These are phyloP conservation scores for Picea abies DNA, from an alignment of 83 land plant species.

Conservation along the genomic window DNA sequence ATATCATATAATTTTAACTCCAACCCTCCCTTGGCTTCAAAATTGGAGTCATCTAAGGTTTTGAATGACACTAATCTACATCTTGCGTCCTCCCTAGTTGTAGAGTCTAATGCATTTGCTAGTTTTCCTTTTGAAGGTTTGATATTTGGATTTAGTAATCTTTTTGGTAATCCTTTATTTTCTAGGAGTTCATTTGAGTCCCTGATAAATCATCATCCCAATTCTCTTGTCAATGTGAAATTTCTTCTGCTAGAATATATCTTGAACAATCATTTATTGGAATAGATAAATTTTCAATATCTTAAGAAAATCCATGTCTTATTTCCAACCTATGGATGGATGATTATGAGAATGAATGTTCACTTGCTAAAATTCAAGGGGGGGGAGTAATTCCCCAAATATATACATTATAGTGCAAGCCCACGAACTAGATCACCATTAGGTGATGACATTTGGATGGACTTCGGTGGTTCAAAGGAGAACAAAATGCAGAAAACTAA, in stretches of 20 bases:
- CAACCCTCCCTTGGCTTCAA: not conserved
- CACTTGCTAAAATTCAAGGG: not conserved
- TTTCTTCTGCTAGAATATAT: not conserved
- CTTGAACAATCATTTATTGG: not conserved
- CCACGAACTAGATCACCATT: not conserved
- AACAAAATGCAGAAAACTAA: not conserved
- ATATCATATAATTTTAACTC: slow-evolving; percentile 1
- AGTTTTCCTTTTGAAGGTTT: too few species aligned
- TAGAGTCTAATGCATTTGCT: too few species aligned
- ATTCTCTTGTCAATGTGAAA: too few species aligned
- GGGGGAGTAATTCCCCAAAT: not conserved
- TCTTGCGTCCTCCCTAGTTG: too few species aligned
- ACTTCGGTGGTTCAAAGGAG: not conserved
- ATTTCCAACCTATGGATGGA: not conserved
- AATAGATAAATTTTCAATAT: slow-evolving; percentile 4
- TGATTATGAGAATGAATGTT: not conserved
- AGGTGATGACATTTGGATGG: not conserved
- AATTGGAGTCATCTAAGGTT: not conserved
- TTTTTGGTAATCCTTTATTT: not conserved
- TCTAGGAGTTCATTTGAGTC: not conserved
- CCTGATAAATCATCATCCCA: not conserved
- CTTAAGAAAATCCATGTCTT: slow-evolving; percentile 4
- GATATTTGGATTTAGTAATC: too few species aligned
- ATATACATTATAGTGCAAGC: not conserved
- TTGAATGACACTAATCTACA: too few species aligned